Percentiles rank a stretch among this genome's conserved stretches.
Evolutionary conservation across 306 rosid genomes (phyloP).

Genomic region (Sicyos baderoa): DNA sequence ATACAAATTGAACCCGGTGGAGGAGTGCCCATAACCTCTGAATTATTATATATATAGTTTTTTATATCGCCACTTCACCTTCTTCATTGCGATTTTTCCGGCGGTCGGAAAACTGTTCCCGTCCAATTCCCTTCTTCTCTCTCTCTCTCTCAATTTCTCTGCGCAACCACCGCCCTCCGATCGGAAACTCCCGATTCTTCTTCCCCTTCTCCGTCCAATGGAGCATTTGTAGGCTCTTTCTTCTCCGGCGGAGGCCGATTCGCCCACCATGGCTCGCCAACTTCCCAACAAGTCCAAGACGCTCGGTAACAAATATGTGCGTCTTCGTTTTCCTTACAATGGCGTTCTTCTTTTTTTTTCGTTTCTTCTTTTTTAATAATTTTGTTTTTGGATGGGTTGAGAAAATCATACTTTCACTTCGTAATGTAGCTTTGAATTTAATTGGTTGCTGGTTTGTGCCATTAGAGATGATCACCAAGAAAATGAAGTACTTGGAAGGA

Average conservation of each 20-base stretch:
- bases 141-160: neutral
- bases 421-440: constrained; percentile 3
- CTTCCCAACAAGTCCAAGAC: constrained; percentile 72
- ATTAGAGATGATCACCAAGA: neutral
- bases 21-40: too few relatives aligned
- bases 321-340: neutral
- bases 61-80: constrained; percentile 19
- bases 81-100: constrained; percentile 7
- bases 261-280: constrained; percentile 68
- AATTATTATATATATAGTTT: too few relatives aligned
- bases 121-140: neutral
- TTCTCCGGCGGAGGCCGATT: constrained; percentile 1
- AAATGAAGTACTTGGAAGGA: neutral
- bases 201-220: constrained; percentile 4
- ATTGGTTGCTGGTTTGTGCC: constrained; percentile 2
- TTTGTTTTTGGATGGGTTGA: neutral
- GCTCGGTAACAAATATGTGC: constrained; percentile 88
- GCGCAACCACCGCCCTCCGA: neutral
- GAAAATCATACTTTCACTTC: neutral
- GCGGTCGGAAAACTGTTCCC: constrained; percentile 8
- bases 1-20: too few relatives aligned
- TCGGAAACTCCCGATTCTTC: neutral
- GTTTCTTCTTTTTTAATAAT: neutral
- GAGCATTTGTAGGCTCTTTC: constrained; percentile 3
- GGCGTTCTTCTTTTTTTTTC: neutral